phyloP scores from a whole-genome alignment of 2,329 filamentous ascomycete species.

The Trematosphaeria pertusa region DNA sequence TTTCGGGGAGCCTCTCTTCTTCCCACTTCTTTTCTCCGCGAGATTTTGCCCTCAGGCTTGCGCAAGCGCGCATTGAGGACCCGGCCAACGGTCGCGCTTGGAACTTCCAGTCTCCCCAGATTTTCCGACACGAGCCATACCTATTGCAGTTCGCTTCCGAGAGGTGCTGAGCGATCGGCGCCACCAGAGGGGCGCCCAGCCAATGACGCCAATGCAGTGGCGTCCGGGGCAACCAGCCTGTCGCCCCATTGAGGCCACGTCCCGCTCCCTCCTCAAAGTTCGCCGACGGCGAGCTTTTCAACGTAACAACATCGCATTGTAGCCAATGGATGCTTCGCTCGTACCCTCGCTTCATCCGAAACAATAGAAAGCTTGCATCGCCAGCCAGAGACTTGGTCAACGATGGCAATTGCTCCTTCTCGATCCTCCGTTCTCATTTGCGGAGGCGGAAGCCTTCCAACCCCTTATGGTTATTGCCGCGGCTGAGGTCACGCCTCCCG shows the following conservation, averaged over 20 bases:
- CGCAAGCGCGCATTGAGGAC: no score
- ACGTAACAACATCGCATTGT: slow-evolving; percentile 24
- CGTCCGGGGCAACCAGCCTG: slow-evolving; percentile 25
- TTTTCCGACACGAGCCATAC: slow-evolving; percentile 23
- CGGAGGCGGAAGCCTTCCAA: slow-evolving; percentile 4
- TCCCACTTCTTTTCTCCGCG: background rate
- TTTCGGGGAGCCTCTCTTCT: background rate
- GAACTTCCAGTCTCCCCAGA: slow-evolving; percentile 33
- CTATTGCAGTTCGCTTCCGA: slow-evolving; percentile 27
- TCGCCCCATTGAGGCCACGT: slow-evolving; percentile 26
- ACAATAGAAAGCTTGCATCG: slow-evolving; percentile 22
- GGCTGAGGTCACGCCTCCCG: slow-evolving; percentile 7
- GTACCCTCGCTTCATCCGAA: slow-evolving; percentile 22
- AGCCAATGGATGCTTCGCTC: slow-evolving; percentile 21
- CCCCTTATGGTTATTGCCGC: slow-evolving; percentile 5
- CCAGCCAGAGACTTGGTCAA: slow-evolving; percentile 14
- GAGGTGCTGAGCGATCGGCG: slow-evolving; percentile 21
- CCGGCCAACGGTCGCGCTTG: no score
- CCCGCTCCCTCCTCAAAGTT: slow-evolving; percentile 14
- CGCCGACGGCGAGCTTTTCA: slow-evolving; percentile 17
- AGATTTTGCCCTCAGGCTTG: no score
- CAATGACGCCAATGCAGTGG: slow-evolving; percentile 27
- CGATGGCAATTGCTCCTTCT: slow-evolving; percentile 29
- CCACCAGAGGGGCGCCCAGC: slow-evolving; percentile 16
- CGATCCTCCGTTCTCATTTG: slow-evolving; percentile 31